Base-by-base conservation (phyloP, 495 filamentous ascomycete genomes). In the Lophium mytilinum region DNA sequence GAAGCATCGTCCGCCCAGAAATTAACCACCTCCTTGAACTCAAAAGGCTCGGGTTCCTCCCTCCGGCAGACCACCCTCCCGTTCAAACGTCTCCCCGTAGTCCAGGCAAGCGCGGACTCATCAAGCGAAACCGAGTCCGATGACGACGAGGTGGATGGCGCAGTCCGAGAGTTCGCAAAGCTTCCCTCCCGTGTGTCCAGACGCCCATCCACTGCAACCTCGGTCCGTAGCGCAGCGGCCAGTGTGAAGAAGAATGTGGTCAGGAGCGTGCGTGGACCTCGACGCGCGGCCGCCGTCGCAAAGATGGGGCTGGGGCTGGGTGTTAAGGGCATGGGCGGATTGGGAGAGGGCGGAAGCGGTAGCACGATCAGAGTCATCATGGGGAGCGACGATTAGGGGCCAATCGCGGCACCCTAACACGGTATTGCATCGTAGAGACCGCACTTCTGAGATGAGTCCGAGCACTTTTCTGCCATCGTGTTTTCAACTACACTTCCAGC, bases 331-430 rank as follows among this genome's bases (percentile, higher is more conserved):
- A 48, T 48, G 15, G 51, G 51, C 33, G 51, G 37, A 21, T 33
- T 39, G 9, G 37, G 37, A n/a, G 51, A 53, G 14, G 51, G 35
- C 15, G 37, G 36, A 9, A 37, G 50, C 12, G 50, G 50, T 3
- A 53, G 17, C 50, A 53, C 51, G n/a, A 53, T 53, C 30, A 48
- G 45, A 12, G 45, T 48, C 33, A 48, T 48, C 21, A 18, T 48
- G 15, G 45, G 45, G 45, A 24, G 21, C 15, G 45, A 24, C 33
- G 45, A 48, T 45, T 15, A 45, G 24, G 24, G 24, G 24, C 24
- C 24, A 6, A 30, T 3, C 3, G 24, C 6, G 24, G 24, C 24
- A 3, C 24, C 24, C 24, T 30, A 30, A 6, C 6, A 30, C 24
- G 24, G 24, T 30, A 30, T 6, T 30, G 24, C 24, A 6, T 30